Evolutionary conservation across 73 alveolate genomes (phyloP), one percentile per base, ranked within the genome.

Genomic region (Durusdinium trenchii): DNA sequence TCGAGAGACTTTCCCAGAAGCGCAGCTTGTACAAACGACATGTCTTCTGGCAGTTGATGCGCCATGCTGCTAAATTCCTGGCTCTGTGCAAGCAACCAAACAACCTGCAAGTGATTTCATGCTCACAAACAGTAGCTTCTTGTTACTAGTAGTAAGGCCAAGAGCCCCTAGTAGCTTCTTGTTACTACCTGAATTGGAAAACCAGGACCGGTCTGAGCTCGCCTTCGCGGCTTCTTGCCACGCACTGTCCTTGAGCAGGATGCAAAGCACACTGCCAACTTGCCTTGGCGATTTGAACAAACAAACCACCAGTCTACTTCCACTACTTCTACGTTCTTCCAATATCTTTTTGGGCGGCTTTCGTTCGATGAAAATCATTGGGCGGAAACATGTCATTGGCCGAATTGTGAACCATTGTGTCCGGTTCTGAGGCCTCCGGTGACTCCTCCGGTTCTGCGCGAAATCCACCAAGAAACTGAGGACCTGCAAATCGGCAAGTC

Each of bases 191-290:
- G n/a, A n/a, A n/a, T n/a, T n/a, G n/a, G n/a, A n/a, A n/a, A n/a
- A n/a, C n/a, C n/a, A n/a, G n/a, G n/a, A n/a, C n/a, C n/a, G n/a
- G n/a, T n/a, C n/a, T n/a, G n/a, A n/a, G n/a, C 64, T 54, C 40
- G 35, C 98, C 98, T 91, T 52, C 1, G 98, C 87, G 4, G 83
- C 89, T 36, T 91, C 86, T 50, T 51, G 73, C 98, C 98, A 91
- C 30, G 50, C 28, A 5, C 75, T 2, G 51, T 71, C 89, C 60
- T 91, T 91, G 47, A 91, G 54, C 52, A 91, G 89, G 98, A 91
- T 91, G 60, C 86, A 35, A 45, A 52, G 40, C 78, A 91, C 98
- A 12, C 85, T 91, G 78, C 89, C 60, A 16, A 69, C 81, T 57
- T 91, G 98, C 98, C 98, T 90, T 30, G 61, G 26, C 73, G 73